These are phyloP conservation scores for Eimeria sp. DNA, from an alignment of 169 alveolate species.

Conservation along the genomic window DNA sequence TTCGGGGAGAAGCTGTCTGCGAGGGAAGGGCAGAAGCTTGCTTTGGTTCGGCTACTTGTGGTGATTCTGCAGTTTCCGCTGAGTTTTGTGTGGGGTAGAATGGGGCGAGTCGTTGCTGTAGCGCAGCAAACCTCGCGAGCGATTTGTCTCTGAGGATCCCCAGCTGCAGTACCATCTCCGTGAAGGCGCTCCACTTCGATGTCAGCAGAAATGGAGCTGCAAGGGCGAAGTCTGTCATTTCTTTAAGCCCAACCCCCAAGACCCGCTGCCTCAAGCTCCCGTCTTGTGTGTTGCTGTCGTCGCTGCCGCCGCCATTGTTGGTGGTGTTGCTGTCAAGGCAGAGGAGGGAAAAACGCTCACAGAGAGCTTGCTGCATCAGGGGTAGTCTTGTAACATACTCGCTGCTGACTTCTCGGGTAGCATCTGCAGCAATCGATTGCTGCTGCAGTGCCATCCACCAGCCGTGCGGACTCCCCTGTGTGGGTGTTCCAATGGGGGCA, in stretches of 20 bases:
- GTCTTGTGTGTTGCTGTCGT: background rate
- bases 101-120: constrained; percentile 17
- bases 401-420: constrained; percentile 39
- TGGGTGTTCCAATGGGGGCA: constrained; percentile 13
- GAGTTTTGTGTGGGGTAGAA: constrained; percentile 1
- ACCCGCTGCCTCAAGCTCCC: constrained; percentile 12
- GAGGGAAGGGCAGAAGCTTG: background rate
- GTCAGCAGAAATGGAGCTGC: constrained; percentile 27
- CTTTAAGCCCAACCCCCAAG: background rate
- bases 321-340: constrained; percentile 16
- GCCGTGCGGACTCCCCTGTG: background rate
- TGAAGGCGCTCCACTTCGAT: constrained; percentile 23
- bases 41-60: background rate
- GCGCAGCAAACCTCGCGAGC: constrained; percentile 6
- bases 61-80: background rate
- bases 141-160: constrained; percentile 3
- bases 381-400: constrained; percentile 30
- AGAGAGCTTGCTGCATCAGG: background rate
- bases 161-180: constrained; percentile 40
- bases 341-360: constrained; percentile 32
- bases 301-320: background rate
- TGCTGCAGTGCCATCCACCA: constrained; percentile 35
- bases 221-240: constrained; percentile 62
- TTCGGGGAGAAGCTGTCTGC: background rate
- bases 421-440: constrained; percentile 41